phyloP scores from a whole-genome alignment of 2,329 filamentous ascomycete genomes.

The Sporothrix globosa region DNA sequence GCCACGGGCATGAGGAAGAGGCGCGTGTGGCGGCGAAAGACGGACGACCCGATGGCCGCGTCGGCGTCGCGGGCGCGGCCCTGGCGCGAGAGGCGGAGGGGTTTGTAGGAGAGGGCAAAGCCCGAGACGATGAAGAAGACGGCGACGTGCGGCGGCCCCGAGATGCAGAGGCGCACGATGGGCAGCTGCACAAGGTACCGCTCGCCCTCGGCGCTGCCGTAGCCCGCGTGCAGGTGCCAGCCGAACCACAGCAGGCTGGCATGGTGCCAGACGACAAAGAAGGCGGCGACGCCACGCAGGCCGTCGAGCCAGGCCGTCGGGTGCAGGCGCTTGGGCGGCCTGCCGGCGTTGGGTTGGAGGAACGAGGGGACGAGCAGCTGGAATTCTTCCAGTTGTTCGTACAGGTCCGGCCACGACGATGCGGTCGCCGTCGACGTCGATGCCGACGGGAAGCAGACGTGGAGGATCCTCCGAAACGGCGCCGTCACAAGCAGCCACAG shows the following conservation, averaged over 20 bases:
- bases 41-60: constrained; percentile 35
- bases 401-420: constrained; percentile 26
- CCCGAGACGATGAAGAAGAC: constrained; percentile 54
- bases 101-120: constrained; percentile 38
- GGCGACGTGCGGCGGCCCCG: constrained; percentile 46
- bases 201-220: constrained; percentile 35
- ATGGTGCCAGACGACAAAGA: constrained; percentile 59
- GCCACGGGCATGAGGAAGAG: constrained; percentile 36
- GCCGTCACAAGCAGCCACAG: constrained; percentile 20
- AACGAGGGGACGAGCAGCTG: constrained; percentile 33
- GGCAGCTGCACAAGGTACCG: constrained; percentile 42
- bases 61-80: constrained; percentile 33
- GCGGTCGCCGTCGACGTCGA: background rate
- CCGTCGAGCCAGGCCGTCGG: constrained; percentile 50
- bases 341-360: constrained; percentile 20
- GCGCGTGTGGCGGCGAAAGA: constrained; percentile 37
- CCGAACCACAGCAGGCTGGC: constrained; percentile 42
- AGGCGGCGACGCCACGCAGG: constrained; percentile 58
- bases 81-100: constrained; percentile 35
- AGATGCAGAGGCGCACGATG: constrained; percentile 45
- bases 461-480: background rate
- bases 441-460: background rate
- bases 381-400: constrained; percentile 21
- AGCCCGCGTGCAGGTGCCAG: constrained; percentile 41
- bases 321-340: constrained; percentile 32